Percentiles rank a stretch among this genome's conserved stretches.
Evolutionary conservation across 345 rosid species (phyloP).

Genomic region (Cardamine occulta): DNA sequence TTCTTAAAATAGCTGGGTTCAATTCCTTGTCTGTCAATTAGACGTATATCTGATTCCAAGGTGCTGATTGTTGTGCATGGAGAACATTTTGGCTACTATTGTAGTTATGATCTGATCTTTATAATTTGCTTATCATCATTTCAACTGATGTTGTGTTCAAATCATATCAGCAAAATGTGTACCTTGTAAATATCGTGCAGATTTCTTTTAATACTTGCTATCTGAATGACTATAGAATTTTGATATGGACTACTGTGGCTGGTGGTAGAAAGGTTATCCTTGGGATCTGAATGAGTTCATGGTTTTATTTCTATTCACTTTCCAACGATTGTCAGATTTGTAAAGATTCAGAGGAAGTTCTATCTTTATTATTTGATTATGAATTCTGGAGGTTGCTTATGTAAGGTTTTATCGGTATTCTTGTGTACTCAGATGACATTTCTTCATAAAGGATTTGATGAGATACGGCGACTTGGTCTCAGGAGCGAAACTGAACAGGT

Average conservation of each 20-base stretch:
- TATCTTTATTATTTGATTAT: slow-evolving; percentile 5
- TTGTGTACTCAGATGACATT: slow-evolving; percentile 64
- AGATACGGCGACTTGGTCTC: slow-evolving; percentile 94
- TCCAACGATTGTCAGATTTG: slow-evolving; percentile 9
- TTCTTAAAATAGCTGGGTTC: background rate
- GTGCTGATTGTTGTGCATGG: background rate
- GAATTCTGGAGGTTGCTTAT: slow-evolving; percentile 25
- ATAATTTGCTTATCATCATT: background rate
- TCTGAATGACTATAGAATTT: slow-evolving; percentile 5
- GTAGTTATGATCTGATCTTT: slow-evolving; percentile 7
- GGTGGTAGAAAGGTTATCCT: background rate
- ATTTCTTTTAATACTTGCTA: background rate
- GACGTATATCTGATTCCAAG: slow-evolving; percentile 10
- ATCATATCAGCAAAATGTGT: slow-evolving; percentile 18
- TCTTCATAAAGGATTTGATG: slow-evolving; percentile 95
- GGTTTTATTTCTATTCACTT: slow-evolving; percentile 13
- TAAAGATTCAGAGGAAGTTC: slow-evolving; percentile 17
- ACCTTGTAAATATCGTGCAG: background rate
- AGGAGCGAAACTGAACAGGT: slow-evolving; percentile 90
- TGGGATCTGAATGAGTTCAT: slow-evolving; percentile 14
- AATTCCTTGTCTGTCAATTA: background rate
- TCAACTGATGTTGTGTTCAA: slow-evolving; percentile 11
- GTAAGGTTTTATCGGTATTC: slow-evolving; percentile 28
- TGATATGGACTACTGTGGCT: slow-evolving; percentile 28
- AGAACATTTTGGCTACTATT: background rate